Evolutionary conservation across 2,329 filamentous ascomycete species (phyloP), one percentile per base, ranked within the genome.

Genomic region (Colletotrichum tanaceti): DNA sequence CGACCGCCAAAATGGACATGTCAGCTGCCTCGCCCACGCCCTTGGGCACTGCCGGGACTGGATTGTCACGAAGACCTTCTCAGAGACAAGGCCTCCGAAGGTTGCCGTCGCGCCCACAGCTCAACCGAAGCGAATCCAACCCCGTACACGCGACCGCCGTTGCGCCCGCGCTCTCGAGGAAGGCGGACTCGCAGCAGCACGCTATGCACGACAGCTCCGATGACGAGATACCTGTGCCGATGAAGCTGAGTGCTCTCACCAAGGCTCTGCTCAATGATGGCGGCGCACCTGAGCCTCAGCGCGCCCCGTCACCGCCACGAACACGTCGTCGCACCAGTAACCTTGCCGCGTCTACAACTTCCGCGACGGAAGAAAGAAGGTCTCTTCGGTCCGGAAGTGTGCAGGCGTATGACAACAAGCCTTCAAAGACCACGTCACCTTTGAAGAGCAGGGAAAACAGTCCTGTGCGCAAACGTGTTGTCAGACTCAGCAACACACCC

Each of bases 161-260:
- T 20, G 65, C 65, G 32, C 65, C 68, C 39, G 47, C 74, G 49
- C 70, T 74, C 52, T 67, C 76, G 11, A 73, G 77, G 22, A 63
- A 74, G 63, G 73, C 79, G 50, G 80, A 81, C 46, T 78, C 83
- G 63, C 83, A 83, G 67, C 82, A 83, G 55, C 85, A 81, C 71
- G 80, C 78, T n/a, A 75, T 90, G 73, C 90, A 93, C 74, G 94
- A 97, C 77, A 97, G 93, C 83, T 97, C 94, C 28, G 95, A 98
- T 80, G 95, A 98, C 75, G 95, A 98, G 80, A 93, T 97, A 35
- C 92, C 92, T 18, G 91, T 93, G 73, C 94, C 94, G 74, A 93
- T 96, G 88, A 97, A 96, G 82, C 91, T 98, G 77, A 98, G 94
- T 77, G 94, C 94, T 74, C 88, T 96, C 73, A 97, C 95, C 57